phyloP scores from a whole-genome alignment of 2,329 filamentous ascomycete genomes.

The Decorospora gaudefroyi region DNA sequence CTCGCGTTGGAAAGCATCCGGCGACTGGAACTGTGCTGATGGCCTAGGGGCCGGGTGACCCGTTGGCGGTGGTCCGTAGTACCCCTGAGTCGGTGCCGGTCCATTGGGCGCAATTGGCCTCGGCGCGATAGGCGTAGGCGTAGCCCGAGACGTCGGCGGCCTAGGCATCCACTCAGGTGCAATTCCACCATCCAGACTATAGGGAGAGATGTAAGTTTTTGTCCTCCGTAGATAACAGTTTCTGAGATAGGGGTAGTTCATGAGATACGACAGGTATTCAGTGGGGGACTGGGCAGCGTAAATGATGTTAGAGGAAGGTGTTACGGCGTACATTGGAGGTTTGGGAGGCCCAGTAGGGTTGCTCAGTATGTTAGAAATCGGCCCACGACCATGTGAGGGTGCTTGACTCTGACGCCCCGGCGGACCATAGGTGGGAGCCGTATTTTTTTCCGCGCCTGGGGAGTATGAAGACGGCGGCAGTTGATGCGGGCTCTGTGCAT shows the following conservation, averaged over 20 bases:
- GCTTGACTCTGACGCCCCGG: conserved; percentile 29
- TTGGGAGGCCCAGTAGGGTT: conserved; percentile 39
- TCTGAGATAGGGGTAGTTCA: conserved; percentile 53
- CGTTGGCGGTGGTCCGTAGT: conserved; percentile 17
- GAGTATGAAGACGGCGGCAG: conserved; percentile 30
- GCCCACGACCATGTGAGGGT: conserved; percentile 38
- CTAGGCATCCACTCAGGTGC: conserved; percentile 48
- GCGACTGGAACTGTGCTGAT: conserved; percentile 50
- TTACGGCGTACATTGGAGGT: conserved; percentile 47
- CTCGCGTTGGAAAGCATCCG: conserved; percentile 52
- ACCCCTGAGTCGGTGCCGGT: conserved; percentile 13
- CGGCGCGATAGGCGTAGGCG: conserved; percentile 21
- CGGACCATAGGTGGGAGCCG: conserved; percentile 20
- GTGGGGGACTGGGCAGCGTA: conserved; percentile 42
- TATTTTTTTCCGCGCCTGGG: conserved; percentile 21
- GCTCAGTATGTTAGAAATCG: conserved; percentile 41
- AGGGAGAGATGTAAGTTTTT: conserved; percentile 55
- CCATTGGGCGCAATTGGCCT: conserved; percentile 18
- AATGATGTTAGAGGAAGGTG: conserved; percentile 45
- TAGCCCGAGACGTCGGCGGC: conserved; percentile 11
- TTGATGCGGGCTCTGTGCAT: conserved; percentile 25
- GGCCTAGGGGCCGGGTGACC: conserved; percentile 32
- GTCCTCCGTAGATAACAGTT: conserved; percentile 53
- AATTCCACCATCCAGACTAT: conserved; percentile 51
- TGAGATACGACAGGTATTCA: conserved; percentile 51